phyloP scores from a whole-genome alignment of 1,284 basidiomycete species.

The Puccinia triticina region DNA sequence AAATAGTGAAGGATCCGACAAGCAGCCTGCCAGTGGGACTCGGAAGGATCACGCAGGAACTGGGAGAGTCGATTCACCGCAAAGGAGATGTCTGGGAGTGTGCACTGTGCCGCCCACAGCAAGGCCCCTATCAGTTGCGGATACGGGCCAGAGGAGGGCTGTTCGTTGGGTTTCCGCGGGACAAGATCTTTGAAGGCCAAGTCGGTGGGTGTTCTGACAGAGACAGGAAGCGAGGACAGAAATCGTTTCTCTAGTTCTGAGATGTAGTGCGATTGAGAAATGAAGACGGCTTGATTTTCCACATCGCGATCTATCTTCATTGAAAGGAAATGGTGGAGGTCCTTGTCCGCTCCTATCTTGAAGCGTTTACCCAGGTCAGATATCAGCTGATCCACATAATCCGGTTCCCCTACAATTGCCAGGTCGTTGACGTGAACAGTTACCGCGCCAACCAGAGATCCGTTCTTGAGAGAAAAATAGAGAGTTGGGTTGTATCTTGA shows the following conservation, averaged over 20 bases:
- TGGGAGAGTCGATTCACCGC: neutral
- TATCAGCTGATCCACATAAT: neutral
- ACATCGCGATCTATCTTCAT: neutral
- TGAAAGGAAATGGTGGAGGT: neutral
- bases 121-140: neutral
- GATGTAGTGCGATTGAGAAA: neutral
- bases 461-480: too few relatives aligned
- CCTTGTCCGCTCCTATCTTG: too few relatives aligned
- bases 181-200: neutral
- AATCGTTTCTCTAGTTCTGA: neutral
- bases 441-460: neutral
- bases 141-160: neutral
- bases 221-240: neutral
- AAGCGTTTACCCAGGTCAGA: neutral
- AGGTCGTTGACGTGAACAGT: too few relatives aligned
- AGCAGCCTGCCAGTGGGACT: too few relatives aligned
- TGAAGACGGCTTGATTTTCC: neutral
- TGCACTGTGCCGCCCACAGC: constrained; percentile 9
- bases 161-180: neutral
- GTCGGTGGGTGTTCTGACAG: neutral
- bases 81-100: neutral
- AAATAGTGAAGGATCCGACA: neutral
- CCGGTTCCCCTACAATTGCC: neutral
- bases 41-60: neutral
- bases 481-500: constrained; percentile 11